phyloP scores from a whole-genome alignment of 2,329 filamentous ascomycete species.

The Aspergillus fumigatus region DNA sequence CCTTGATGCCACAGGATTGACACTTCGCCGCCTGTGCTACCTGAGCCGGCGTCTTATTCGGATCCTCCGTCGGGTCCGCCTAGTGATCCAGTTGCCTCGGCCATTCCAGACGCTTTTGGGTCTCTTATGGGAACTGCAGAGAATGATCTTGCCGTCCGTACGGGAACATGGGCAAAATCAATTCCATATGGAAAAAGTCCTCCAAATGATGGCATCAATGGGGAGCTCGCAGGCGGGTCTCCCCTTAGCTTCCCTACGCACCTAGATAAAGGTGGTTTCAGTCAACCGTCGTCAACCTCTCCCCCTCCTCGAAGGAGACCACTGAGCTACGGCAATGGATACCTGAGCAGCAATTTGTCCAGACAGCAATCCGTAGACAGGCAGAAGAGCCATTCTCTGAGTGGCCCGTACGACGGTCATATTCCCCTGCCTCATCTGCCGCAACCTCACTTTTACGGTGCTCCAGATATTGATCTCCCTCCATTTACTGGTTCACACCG shows the following conservation, averaged over 20 bases:
- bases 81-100: constrained; percentile 27
- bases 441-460: constrained; percentile 72
- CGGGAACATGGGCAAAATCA: constrained; percentile 42
- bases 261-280: constrained; percentile 37
- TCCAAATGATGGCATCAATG: constrained; percentile 35
- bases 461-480: constrained; percentile 65
- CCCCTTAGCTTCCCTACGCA: constrained; percentile 38
- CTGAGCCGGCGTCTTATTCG: constrained; percentile 30
- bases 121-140: constrained; percentile 28
- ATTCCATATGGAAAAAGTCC: constrained; percentile 44
- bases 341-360: constrained; percentile 32
- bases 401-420: constrained; percentile 31
- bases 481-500: constrained; percentile 24
- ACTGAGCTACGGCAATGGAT: constrained; percentile 40
- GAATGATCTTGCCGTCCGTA: constrained; percentile 33
- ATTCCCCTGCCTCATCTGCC: constrained; percentile 66
- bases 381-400: constrained; percentile 36
- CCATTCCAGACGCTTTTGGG: constrained; percentile 36
- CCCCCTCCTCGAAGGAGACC: constrained; percentile 40
- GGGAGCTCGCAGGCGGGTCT: constrained; percentile 32
- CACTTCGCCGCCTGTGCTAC: constrained; percentile 20
- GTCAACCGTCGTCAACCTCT: constrained; percentile 41
- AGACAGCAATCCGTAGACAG: constrained; percentile 35
- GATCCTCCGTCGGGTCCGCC: constrained; percentile 22
- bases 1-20: constrained; percentile 20